Percentiles rank a stretch among this genome's conserved stretches.
Conservation (phyloP, 169 alveolate genomes). For the Besnoitia besnoiti region DNA sequence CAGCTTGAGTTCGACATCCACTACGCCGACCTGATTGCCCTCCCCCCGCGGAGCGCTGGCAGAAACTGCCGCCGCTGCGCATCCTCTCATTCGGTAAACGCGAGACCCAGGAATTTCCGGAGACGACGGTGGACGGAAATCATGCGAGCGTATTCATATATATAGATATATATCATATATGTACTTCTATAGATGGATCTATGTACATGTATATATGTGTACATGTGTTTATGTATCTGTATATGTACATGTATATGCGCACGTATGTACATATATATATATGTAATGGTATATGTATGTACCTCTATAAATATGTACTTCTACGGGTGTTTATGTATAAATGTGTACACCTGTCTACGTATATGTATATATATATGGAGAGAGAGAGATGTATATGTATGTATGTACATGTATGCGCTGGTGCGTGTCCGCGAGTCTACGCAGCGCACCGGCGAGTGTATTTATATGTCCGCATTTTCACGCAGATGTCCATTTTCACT, state of each 20-base stretch:
- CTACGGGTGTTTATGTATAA: conserved; percentile 3
- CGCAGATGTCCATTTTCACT: too few relatives aligned
- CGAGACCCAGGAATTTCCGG: too few relatives aligned
- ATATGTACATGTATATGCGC: background rate
- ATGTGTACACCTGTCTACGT: background rate
- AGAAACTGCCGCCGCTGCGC: conserved; percentile 95
- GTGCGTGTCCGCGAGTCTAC: too few relatives aligned
- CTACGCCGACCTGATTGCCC: conserved; percentile 79
- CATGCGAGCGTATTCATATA: background rate
- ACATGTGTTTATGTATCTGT: background rate
- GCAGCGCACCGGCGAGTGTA: too few relatives aligned
- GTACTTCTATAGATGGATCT: background rate
- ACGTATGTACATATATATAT: background rate
- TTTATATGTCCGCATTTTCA: too few relatives aligned
- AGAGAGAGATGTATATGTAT: background rate
- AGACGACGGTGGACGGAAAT: background rate
- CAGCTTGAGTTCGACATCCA: conserved; percentile 91
- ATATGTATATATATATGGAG: background rate
- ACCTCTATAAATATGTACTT: background rate
- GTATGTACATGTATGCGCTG: background rate
- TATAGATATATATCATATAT: background rate
- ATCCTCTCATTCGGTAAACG: conserved; percentile 92
- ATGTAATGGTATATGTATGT: background rate
- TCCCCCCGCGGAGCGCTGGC: conserved; percentile 91
- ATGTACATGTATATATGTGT: background rate